Base-by-base conservation (phyloP, 441 rosid genomes). In the Bruguiera hainesii region DNA sequence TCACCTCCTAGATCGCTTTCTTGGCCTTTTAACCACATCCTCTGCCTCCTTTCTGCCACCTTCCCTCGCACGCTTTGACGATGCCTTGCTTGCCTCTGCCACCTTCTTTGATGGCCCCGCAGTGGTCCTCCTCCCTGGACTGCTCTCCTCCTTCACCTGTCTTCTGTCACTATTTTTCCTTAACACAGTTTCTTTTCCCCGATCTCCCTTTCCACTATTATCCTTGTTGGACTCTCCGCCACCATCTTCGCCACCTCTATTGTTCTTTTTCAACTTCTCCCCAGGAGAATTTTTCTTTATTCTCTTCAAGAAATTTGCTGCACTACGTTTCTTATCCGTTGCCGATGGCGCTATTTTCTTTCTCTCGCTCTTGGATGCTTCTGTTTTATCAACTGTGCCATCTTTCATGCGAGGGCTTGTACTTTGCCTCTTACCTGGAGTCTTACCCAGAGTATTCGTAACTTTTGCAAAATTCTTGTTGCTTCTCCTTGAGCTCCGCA, bases 251-350 rank as follows among this genome's bases (percentile, higher is more conserved):
- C 42, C 75, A 67, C 48, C 62, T 5, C 60, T 66, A 37, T 5
- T 62, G 31, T 39, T 76, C 68, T 72, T 80, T 72, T 84, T 76
- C 7, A 77, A 67, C 16, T 80, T 78, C 46, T 71, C 76, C 26
- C 51, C 78, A 0, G 85, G 81, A 28, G 82, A 78, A 66, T 83
- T 86, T 55, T 83, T 83, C 84, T 82, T 76, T 26, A 89, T 86
- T 67, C 89, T 83, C 71, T 82, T 81, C 72, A 86, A 76, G 83
- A 86, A 89, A 66, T 85, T 88, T 13, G 76, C 91, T 1, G 79
- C 89, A 29, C 89, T 83, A 74, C 78, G 74, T 81, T 82, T 86
- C 79, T 86, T 89, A 42, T 79, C 80, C 51, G 74, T 64, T 19
- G 79, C 58, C 25, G 66, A 55, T 10, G 73, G 63, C 37, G 77